Evolutionary conservation across 371 early-diverging fungal genomes (phyloP).

Genomic region (Saksenaea oblongispora): DNA sequence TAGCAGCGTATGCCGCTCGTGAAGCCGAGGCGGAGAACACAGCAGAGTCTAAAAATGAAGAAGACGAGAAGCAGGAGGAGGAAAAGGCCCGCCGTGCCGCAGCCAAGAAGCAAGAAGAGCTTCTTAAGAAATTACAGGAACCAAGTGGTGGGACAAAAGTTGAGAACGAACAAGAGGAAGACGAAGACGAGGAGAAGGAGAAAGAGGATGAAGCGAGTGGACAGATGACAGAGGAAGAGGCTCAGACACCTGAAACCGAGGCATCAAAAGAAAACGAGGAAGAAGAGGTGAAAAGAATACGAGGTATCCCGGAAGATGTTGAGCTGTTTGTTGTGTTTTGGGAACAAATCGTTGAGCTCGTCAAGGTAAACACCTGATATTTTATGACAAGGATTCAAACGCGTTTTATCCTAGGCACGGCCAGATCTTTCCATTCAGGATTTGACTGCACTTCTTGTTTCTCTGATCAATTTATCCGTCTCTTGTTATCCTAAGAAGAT

Average conservation of each 20-base stretch:
- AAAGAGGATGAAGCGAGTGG: slow-evolving; percentile 16
- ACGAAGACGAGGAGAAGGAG: slow-evolving; percentile 15
- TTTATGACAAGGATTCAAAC: slow-evolving; percentile 64
- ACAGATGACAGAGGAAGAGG: slow-evolving; percentile 23
- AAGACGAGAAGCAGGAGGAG: slow-evolving; percentile 25
- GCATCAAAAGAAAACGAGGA: slow-evolving; percentile 19
- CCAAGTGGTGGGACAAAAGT: slow-evolving; percentile 10
- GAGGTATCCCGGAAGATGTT: slow-evolving; percentile 84
- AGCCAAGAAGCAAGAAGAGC: slow-evolving; percentile 25
- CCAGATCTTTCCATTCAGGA: slow-evolving; percentile 90
- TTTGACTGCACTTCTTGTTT: slow-evolving; percentile 81
- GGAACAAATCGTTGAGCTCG: slow-evolving; percentile 85
- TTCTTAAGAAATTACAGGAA: slow-evolving; percentile 31
- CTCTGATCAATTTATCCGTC: slow-evolving; percentile 82
- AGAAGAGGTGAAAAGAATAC: slow-evolving; percentile 32
- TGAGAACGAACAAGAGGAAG: slow-evolving; percentile 15
- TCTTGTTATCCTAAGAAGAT: slow-evolving; percentile 89
- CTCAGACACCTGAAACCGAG: slow-evolving; percentile 14
- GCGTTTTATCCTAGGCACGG: slow-evolving; percentile 69
- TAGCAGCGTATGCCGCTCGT: slow-evolving; percentile 33
- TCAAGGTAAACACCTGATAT: slow-evolving; percentile 59
- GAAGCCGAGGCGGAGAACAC: slow-evolving; percentile 13
- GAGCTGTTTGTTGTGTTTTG: slow-evolving; percentile 93
- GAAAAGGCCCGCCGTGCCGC: slow-evolving; percentile 15
- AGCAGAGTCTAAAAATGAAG: not conserved